Percentiles rank a stretch among this genome's conserved stretches.
Evolutionary conservation across 208 protist genomes (phyloP).

Genomic region (Jaenimonas drosophilae): DNA sequence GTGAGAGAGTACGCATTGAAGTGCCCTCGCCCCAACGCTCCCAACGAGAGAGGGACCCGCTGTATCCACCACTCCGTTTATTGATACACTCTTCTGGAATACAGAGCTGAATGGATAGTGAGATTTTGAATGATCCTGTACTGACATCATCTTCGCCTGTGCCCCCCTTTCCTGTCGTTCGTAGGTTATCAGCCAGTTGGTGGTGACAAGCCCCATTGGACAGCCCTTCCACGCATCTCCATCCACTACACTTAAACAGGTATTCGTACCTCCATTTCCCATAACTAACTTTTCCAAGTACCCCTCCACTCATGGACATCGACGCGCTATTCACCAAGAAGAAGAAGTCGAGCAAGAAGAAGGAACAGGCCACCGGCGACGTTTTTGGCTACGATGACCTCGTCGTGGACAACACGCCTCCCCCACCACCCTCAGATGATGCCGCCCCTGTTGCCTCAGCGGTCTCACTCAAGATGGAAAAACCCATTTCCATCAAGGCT

Average conservation of each 20-base stretch:
- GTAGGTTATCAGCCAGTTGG: too few relatives aligned
- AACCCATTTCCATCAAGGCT: background rate
- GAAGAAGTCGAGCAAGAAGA: background rate
- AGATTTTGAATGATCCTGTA: too few relatives aligned
- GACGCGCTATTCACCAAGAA: conserved; percentile 2
- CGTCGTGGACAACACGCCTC: background rate
- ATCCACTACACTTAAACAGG: too few relatives aligned
- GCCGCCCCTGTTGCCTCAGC: background rate
- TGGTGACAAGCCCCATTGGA: too few relatives aligned
- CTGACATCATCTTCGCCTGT: too few relatives aligned
- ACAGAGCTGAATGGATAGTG: too few relatives aligned
- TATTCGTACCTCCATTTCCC: too few relatives aligned
- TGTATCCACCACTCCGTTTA: too few relatives aligned
- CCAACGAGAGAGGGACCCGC: background rate
- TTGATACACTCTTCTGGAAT: too few relatives aligned
- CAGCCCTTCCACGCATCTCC: too few relatives aligned
- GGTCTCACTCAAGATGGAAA: background rate
- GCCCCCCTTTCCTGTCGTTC: too few relatives aligned
- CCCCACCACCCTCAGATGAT: background rate
- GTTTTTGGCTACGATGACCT: background rate
- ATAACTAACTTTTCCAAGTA: too few relatives aligned
- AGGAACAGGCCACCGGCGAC: background rate
- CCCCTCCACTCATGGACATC: background rate
- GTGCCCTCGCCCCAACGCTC: background rate
- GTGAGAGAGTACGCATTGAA: background rate